These are phyloP conservation scores for Penicillium verhagenii DNA, from an alignment of 495 filamentous ascomycete species.

Conservation along the genomic window DNA sequence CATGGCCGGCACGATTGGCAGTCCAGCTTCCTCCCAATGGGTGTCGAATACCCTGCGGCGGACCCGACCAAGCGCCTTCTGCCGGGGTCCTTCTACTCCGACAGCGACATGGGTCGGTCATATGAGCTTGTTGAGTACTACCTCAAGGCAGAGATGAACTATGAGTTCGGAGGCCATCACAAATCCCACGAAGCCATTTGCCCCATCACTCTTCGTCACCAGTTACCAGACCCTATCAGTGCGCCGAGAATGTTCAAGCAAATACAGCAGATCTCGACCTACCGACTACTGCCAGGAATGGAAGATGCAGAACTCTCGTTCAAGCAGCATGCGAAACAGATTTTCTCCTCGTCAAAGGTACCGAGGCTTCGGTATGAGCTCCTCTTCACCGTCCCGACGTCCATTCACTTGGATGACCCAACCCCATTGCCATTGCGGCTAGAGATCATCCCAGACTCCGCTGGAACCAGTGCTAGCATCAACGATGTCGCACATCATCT, in stretches of 20 bases:
- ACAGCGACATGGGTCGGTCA: slow-evolving; percentile 1
- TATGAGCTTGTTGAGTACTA: slow-evolving; percentile 22
- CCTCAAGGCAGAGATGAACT: slow-evolving; percentile 15
- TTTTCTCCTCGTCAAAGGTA: slow-evolving; percentile 20
- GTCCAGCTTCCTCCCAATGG: slow-evolving; percentile 24
- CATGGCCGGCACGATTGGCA: neutral
- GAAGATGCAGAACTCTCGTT: slow-evolving; percentile 15
- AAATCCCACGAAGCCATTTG: slow-evolving; percentile 2
- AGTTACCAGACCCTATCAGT: neutral
- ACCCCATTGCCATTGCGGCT: slow-evolving; percentile 14
- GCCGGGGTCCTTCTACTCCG: slow-evolving; percentile 18
- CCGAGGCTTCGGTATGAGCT: slow-evolving; percentile 13
- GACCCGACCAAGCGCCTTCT: slow-evolving; percentile 9
- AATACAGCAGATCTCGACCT: slow-evolving; percentile 4
- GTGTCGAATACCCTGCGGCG: slow-evolving; percentile 7
- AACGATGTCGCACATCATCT: slow-evolving; percentile 6
- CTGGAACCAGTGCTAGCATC: slow-evolving; percentile 9
- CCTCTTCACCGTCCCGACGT: slow-evolving; percentile 1
- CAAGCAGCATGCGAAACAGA: slow-evolving; percentile 19
- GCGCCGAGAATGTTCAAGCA: neutral
- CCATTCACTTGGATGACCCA: slow-evolving; percentile 15
- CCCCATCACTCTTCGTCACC: slow-evolving; percentile 12
- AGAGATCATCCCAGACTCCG: slow-evolving; percentile 1
- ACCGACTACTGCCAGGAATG: slow-evolving; percentile 21
- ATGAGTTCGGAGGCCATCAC: neutral